These are phyloP conservation scores for Myriosclerotinia curreyana DNA, from an alignment of 2,329 filamentous ascomycete species.

Conservation along the genomic window DNA sequence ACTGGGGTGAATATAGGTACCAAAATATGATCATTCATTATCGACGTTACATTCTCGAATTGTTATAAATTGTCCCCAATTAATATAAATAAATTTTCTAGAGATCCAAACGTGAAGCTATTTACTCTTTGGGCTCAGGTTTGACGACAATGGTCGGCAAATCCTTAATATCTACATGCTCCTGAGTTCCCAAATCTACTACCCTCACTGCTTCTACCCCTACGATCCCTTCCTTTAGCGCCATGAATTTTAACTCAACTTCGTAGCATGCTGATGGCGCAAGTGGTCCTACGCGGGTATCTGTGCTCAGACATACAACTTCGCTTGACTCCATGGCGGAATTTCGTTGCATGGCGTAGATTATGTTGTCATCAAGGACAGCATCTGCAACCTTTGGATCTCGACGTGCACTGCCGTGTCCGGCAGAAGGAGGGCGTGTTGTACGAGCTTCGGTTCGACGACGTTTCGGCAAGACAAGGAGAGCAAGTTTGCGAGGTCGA, in stretches of 20 bases:
- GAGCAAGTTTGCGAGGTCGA: conserved; percentile 63
- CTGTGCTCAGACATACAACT: conserved; percentile 71
- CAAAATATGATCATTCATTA: conserved; percentile 1
- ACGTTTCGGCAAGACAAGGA: conserved; percentile 65
- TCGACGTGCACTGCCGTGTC: conserved; percentile 39
- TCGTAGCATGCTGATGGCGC: conserved; percentile 71
- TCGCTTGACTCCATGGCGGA: conserved; percentile 62
- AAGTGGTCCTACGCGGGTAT: conserved; percentile 70
- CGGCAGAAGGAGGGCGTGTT: conserved; percentile 49
- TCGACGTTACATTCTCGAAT: neutral
- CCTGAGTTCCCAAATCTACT: conserved; percentile 69
- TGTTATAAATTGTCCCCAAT: neutral
- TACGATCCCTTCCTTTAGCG: conserved; percentile 62
- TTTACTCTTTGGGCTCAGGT: conserved; percentile 13
- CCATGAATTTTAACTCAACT: conserved; percentile 68
- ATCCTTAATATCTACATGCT: conserved; percentile 74
- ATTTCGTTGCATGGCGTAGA: conserved; percentile 68
- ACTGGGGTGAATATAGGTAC: neutral
- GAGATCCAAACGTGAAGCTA: neutral
- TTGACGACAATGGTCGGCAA: conserved; percentile 64
- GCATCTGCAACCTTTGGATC: conserved; percentile 55
- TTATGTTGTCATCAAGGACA: conserved; percentile 66
- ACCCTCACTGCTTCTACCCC: conserved; percentile 70
- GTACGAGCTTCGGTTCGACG: conserved; percentile 53
- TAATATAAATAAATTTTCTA: neutral